Conservation (phyloP, 495 filamentous ascomycete genomes). For the Aspergillus ostianus region DNA sequence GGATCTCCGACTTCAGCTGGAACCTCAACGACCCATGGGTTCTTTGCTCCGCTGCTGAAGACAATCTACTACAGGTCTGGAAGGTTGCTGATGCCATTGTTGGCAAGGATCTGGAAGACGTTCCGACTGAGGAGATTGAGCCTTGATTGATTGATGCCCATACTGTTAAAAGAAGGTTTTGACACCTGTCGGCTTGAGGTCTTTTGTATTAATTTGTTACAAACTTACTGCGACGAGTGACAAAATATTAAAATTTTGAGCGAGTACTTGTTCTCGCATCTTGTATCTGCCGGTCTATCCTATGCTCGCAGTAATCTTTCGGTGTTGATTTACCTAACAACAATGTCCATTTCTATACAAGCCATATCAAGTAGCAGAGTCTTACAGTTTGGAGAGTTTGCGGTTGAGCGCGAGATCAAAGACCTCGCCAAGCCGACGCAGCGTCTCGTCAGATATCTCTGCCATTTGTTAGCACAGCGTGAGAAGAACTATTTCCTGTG, state of each 20-base stretch:
- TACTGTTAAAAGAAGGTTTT: background rate
- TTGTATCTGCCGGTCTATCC: background rate
- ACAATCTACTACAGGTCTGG: slow-evolving; percentile 97
- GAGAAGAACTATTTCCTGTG: background rate
- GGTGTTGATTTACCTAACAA: no score
- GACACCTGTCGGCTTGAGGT: background rate
- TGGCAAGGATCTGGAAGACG: slow-evolving; percentile 73
- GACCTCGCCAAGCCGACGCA: slow-evolving; percentile 17
- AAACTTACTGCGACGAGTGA: background rate
- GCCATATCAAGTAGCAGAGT: no score
- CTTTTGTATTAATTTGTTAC: background rate
- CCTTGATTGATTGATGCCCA: slow-evolving; percentile 27
- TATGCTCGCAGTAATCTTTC: background rate
- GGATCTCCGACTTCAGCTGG: slow-evolving; percentile 95
- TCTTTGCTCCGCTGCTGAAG: slow-evolving; percentile 89
- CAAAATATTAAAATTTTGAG: background rate
- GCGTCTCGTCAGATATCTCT: slow-evolving; percentile 12
- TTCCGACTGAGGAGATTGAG: slow-evolving; percentile 76
- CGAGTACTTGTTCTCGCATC: background rate
- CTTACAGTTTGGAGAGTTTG: background rate
- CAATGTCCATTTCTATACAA: no score
- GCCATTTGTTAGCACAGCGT: background rate
- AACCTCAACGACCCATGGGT: slow-evolving; percentile 96
- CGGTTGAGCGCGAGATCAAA: slow-evolving; percentile 9
- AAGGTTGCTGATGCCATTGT: slow-evolving; percentile 90